Evolutionary conservation across 1,284 basidiomycete species (phyloP), one percentile per base, ranked within the genome.

Genomic region (Sanguinoderma infundibulare): DNA sequence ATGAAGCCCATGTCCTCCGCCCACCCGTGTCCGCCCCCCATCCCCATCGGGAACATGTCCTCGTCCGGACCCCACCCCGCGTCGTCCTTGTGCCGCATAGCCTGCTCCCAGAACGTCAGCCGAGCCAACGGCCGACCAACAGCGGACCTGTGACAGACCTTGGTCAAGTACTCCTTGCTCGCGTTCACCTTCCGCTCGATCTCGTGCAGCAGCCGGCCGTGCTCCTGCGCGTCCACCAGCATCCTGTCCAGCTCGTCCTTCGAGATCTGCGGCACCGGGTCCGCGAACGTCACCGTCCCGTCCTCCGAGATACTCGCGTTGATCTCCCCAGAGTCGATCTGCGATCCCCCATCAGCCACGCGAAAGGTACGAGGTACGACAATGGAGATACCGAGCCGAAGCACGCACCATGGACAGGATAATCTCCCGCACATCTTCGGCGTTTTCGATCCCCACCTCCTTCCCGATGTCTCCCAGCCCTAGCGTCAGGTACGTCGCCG

Each of bases 401-500:
- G 35, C 8, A 73, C 82, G 57, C 63, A 93, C 92, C 89, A 95
- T 94, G 70, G 81, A 84, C 6, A 90, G 70, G 34, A 95, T 76
- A 47, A 92, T 71, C 5, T 75, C 75, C 32, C 86, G 80, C 12
- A 91, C 86, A 42, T 82, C 82, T 32, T 81, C 83, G 59, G 84
- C 78, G 39, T 72, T 81, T 3, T 82, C 77, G 40, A 89, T 82
- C 34, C 83, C 85, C 47, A 91, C 81, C 12, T 82, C 80, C 26
- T 78, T 79, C 4, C 83, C 89, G 55, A 95, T 90, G 62, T 94
- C 90, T 0, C 77, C 72, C 7, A 95, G 76, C 24, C 87, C 82
- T 7, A 95, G 82, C 0, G 89, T 90, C 44, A 92, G 81, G 70
- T 94, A 95, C 6, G 92, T 93, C 54, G 83, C 82, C 0, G 89